These are phyloP conservation scores for Amanita molliuscula DNA, from an alignment of 768 basidiomycete genomes.

Conservation along the genomic window DNA sequence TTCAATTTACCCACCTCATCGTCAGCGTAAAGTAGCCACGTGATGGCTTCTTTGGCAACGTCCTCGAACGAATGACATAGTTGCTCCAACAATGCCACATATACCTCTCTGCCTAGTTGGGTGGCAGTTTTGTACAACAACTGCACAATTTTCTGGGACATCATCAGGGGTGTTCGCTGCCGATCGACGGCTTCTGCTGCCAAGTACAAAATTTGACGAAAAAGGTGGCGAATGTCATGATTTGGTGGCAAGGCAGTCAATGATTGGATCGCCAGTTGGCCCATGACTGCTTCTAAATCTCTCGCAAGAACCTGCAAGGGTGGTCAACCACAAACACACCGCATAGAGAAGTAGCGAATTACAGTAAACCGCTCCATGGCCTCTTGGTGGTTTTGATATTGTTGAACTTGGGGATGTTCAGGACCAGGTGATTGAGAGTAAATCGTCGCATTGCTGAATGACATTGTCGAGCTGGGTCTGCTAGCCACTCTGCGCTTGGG, in stretches of 20 bases:
- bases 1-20: conserved; percentile 61
- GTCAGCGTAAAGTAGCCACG: conserved; percentile 93
- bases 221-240: conserved; percentile 78
- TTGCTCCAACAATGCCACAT: conserved; percentile 80
- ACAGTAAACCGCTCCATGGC: conserved; percentile 82
- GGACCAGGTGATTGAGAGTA: conserved; percentile 57
- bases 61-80: conserved; percentile 85
- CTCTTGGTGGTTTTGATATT: conserved; percentile 59
- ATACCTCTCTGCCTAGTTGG: conserved; percentile 86
- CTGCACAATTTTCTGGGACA: conserved; percentile 97
- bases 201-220: conserved; percentile 74
- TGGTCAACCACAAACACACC: conserved; percentile 4
- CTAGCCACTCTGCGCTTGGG: conserved; percentile 47
- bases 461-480: conserved; percentile 61
- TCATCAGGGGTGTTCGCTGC: conserved; percentile 79
- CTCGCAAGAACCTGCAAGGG: conserved; percentile 24
- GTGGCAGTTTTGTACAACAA: conserved; percentile 83
- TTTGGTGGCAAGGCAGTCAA: conserved; percentile 66
- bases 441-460: conserved; percentile 41
- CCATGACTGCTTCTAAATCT: conserved; percentile 76
- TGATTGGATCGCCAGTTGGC: conserved; percentile 63
- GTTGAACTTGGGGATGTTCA: conserved; percentile 35
- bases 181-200: conserved; percentile 73
- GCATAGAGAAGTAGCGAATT: background rate
- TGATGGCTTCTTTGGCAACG: conserved; percentile 92